Evolutionary conservation across 2,329 filamentous ascomycete genomes (phyloP), one percentile per base, ranked within the genome.

Genomic region (Cercospora sesami): DNA sequence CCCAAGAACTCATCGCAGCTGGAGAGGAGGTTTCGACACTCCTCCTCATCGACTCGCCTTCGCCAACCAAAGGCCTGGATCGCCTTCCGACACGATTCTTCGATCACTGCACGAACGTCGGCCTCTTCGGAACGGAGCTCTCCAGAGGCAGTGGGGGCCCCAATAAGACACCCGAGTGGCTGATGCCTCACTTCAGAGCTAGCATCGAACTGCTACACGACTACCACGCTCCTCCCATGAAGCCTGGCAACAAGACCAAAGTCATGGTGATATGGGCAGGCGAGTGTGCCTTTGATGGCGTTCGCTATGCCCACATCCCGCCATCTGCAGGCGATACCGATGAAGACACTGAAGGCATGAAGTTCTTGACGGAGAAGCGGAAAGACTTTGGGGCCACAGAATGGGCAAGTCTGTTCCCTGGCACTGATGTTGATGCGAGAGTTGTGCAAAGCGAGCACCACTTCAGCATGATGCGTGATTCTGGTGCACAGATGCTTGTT

Each of bases 41-140:
- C 10, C 67, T 75, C n/a, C 69, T 79, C 4, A 68, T 79, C 58
- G 77, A 79, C 62, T 71, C 75, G 4, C 77, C 77, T 1, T 63
- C 68, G 30, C 77, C 76, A 6, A 72, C 68, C 23, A 66, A 72
- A 39, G 74, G 71, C 2, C 68, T 93, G 7, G 88, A 92, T 79
- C 87, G 88, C 21, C 84, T 91, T 1, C 91, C 91, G 2, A 76
- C 79, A 21, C 80, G 80, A 33, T 78, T 86, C 16, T 84, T 85
- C 73, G 78, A 82, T 66, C 84, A 83, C 78, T 84, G 83, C 71
- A 79, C 83, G 66, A 76, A 77, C 8, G 79, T 83, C 53, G 81
- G 81, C 28, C 76, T 86, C 48, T 82, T 86, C 64, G 83, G 82
- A 14, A 78, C 80, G 51, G 80, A 80, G 60, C 80, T 80, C 39